These are phyloP conservation scores for Fusarium temperatum DNA, from an alignment of 2,329 filamentous ascomycete species.

Conservation along the genomic window DNA sequence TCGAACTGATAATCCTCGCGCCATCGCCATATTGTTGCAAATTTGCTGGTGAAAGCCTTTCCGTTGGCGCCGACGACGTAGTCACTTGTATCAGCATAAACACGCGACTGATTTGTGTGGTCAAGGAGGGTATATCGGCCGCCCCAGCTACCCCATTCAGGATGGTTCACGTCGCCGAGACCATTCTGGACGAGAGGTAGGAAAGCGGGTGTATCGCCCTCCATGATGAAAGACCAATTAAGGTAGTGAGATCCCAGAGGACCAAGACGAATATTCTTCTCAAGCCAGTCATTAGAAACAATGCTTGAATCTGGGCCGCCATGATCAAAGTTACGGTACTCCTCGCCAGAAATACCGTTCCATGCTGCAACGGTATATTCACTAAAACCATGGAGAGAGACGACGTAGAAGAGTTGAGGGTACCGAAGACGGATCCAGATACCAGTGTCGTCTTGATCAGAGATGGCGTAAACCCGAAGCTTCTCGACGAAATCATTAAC, in stretches of 20 bases:
- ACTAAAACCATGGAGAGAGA: conserved; percentile 63
- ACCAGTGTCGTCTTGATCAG: conserved; percentile 67
- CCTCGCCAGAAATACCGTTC: conserved; percentile 56
- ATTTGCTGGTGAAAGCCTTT: conserved; percentile 1
- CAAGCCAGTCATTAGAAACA: conserved; percentile 1
- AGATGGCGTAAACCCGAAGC: conserved; percentile 63
- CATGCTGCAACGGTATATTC: conserved; percentile 63
- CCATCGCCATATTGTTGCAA: conserved; percentile 22
- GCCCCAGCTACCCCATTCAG: conserved; percentile 19
- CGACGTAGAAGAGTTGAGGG: conserved; percentile 64
- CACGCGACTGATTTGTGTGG: background rate
- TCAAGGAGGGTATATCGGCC: conserved; percentile 13
- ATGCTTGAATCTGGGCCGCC: conserved; percentile 4
- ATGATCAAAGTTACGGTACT: conserved; percentile 12
- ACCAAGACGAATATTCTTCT: background rate
- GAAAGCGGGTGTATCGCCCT: conserved; percentile 11
- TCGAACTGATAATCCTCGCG: conserved; percentile 13
- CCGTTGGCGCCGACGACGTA: conserved; percentile 1
- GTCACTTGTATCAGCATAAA: conserved; percentile 11
- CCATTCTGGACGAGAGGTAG: conserved; percentile 3
- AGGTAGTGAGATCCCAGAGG: conserved; percentile 15
- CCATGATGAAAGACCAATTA: conserved; percentile 6
- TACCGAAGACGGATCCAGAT: conserved; percentile 63
- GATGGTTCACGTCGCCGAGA: background rate
- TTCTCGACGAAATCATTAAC: conserved; percentile 49